Conservation (phyloP, 2,329 filamentous ascomycete species). For the Aotearoamyces nothofagi region DNA sequence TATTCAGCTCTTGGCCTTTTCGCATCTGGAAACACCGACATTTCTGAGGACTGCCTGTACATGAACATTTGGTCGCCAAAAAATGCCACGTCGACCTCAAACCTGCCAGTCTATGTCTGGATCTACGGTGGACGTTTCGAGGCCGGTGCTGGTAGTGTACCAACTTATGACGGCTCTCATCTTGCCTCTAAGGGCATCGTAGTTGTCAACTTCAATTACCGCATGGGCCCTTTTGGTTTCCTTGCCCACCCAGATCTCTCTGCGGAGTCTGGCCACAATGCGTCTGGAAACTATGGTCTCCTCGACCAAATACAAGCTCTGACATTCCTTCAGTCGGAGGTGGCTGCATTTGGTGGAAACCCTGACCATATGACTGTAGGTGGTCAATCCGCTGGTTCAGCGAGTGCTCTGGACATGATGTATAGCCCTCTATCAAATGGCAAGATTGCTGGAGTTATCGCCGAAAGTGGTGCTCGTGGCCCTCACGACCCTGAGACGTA, state of each 20-base stretch:
- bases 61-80: constrained; percentile 18
- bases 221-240: constrained; percentile 19
- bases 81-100: constrained; percentile 9
- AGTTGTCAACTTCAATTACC: constrained; percentile 29
- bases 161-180: constrained; percentile 25
- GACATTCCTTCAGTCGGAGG: constrained; percentile 37
- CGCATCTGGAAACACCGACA: constrained; percentile 7
- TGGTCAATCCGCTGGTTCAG: constrained; percentile 46
- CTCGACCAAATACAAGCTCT: constrained; percentile 40
- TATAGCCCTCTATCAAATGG: constrained; percentile 13
- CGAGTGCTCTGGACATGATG: constrained; percentile 12
- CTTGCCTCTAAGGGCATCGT: constrained; percentile 27
- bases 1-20: constrained; percentile 7
- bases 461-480: constrained; percentile 19
- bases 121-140: constrained; percentile 26
- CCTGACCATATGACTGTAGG: constrained; percentile 49
- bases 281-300: constrained; percentile 50
- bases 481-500: constrained; percentile 17
- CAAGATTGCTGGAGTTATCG: constrained; percentile 16
- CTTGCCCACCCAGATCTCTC: constrained; percentile 21
- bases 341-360: constrained; percentile 48
- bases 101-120: constrained; percentile 25
- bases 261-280: constrained; percentile 27
- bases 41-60: constrained; percentile 22
- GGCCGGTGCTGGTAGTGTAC: constrained; percentile 22